Conservation (phyloP, 148 eudicot genomes). For the Polygonum aviculare region DNA sequence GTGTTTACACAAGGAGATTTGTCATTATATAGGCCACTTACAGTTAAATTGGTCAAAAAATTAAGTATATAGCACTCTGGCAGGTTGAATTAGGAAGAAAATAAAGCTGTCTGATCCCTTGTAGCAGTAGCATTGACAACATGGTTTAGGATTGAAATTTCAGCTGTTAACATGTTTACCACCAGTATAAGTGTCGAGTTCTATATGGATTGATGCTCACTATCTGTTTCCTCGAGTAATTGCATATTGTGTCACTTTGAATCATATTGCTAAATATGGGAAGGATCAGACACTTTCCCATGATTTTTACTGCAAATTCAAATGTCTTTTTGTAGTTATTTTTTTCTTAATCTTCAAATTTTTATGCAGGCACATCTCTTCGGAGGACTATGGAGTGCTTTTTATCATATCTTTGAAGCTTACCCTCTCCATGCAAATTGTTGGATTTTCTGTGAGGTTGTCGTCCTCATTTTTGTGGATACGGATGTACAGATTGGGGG, state of each 20-base stretch:
- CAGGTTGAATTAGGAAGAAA: neutral
- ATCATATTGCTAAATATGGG: neutral
- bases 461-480: constrained; percentile 81
- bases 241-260: neutral
- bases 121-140: neutral
- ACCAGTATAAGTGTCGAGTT: neutral
- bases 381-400: constrained; percentile 47
- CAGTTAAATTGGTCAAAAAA: neutral
- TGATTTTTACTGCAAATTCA: neutral
- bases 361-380: constrained; percentile 68
- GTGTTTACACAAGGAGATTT: neutral
- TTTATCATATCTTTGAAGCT: constrained; percentile 64
- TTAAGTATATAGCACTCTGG: neutral
- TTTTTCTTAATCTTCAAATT: neutral
- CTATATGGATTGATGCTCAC: neutral
- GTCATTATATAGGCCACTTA: neutral
- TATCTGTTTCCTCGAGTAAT: neutral
- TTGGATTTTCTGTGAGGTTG: constrained; percentile 63
- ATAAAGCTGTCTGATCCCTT: neutral
- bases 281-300: neutral
- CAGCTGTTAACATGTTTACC: neutral
- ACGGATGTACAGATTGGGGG: constrained; percentile 96
- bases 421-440: constrained; percentile 67
- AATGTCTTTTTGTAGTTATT: neutral
- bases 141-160: too few relatives aligned